A percentile compares a stretch with the other conserved stretches of the same genome.
Evolutionary conservation across 2,329 filamentous ascomycete genomes (phyloP).

Genomic region (Trichoderma oligosporum): DNA sequence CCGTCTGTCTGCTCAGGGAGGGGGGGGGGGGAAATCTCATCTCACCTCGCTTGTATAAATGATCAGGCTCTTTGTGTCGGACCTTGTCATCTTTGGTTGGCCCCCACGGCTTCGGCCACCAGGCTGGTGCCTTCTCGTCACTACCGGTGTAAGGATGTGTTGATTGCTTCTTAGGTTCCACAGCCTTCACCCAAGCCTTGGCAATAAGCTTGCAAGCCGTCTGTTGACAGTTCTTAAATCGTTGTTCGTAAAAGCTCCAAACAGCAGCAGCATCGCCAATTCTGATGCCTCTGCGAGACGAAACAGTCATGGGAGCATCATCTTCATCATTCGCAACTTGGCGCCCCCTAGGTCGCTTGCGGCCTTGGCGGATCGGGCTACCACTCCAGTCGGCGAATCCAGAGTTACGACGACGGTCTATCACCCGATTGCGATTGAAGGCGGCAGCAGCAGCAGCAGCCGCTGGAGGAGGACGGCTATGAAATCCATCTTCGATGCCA

Average conservation of each 20-base stretch:
- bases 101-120: constrained; percentile 62
- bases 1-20: not conserved
- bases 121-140: constrained; percentile 58
- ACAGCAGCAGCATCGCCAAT: constrained; percentile 54
- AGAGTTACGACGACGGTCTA: constrained; percentile 33
- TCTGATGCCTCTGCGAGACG: constrained; percentile 43
- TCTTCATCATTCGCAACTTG: constrained; percentile 40
- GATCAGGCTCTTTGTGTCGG: constrained; percentile 69
- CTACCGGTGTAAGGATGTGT: constrained; percentile 68
- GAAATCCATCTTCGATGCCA: constrained; percentile 27
- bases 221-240: constrained; percentile 66
- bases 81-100: constrained; percentile 51
- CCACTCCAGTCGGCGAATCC: constrained; percentile 33
- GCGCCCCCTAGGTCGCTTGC: constrained; percentile 34
- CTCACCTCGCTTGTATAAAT: constrained; percentile 64
- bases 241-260: constrained; percentile 56
- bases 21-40: not conserved
- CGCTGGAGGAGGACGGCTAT: constrained; percentile 28
- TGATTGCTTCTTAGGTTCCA: constrained; percentile 74
- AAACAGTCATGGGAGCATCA: constrained; percentile 38
- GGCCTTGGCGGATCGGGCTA: constrained; percentile 28
- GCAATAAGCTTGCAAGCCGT: constrained; percentile 67
- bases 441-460: no score
- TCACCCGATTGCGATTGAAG: constrained; percentile 27
- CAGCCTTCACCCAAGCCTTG: constrained; percentile 71